These are phyloP conservation scores for Solanum medicagineum DNA, from an alignment of 257 asterid genomes.

Conservation along the genomic window DNA sequence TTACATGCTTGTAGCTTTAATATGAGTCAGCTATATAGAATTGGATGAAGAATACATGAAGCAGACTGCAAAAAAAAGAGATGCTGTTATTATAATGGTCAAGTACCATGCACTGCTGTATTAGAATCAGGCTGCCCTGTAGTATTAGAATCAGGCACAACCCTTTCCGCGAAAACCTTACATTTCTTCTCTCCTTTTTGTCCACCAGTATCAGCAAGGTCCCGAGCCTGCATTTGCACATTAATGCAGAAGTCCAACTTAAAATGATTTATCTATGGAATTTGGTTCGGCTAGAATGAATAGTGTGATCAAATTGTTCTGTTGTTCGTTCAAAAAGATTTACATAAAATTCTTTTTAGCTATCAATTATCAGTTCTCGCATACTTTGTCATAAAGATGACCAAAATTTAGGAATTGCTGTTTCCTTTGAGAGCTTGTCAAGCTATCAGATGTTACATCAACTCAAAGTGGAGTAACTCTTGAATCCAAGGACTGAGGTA, in stretches of 20 bases:
- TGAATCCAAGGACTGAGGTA: background rate
- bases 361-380: background rate
- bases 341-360: background rate
- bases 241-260: background rate
- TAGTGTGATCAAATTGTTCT: background rate
- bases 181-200: conserved; percentile 14
- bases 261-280: background rate
- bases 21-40: background rate
- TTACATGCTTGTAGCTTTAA: background rate
- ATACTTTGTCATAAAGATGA: background rate
- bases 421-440: background rate
- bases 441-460: background rate
- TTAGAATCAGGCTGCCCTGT: background rate
- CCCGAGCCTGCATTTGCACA: conserved; percentile 24
- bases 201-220: conserved; percentile 14
- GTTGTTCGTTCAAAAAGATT: background rate
- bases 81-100: background rate
- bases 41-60: background rate
- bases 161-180: conserved; percentile 8
- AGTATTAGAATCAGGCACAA: conserved; percentile 1
- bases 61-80: background rate
- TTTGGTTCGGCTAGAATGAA: background rate
- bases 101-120: background rate
- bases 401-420: background rate
- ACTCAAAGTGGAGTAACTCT: background rate